These are phyloP conservation scores for Cladosporium sp. DNA, from an alignment of 2,329 filamentous ascomycete genomes.

Conservation along the genomic window DNA sequence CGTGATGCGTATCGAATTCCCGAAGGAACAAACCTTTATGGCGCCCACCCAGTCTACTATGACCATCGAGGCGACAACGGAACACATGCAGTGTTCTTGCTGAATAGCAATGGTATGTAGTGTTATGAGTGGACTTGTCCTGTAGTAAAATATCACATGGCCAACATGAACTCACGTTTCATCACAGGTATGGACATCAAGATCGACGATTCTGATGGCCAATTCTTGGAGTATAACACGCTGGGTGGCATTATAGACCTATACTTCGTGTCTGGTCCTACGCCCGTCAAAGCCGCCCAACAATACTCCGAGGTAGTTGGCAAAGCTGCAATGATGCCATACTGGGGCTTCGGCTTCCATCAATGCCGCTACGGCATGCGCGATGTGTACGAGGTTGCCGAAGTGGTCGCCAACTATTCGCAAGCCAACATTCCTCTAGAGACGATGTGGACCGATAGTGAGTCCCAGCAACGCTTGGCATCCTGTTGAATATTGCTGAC, in stretches of 20 bases:
- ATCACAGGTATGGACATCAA: slow-evolving; percentile 62
- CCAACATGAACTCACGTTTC: neutral
- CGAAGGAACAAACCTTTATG: slow-evolving; percentile 61
- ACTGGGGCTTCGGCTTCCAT: slow-evolving; percentile 52
- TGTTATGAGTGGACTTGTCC: neutral
- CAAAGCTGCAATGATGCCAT: slow-evolving; percentile 47
- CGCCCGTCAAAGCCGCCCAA: slow-evolving; percentile 43
- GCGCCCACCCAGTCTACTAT: slow-evolving; percentile 70
- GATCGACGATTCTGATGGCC: slow-evolving; percentile 60
- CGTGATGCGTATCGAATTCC: slow-evolving; percentile 62
- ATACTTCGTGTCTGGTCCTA: slow-evolving; percentile 49
- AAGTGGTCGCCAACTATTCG: slow-evolving; percentile 64
- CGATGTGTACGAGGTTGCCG: slow-evolving; percentile 62
- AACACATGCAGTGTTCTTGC: slow-evolving; percentile 63
- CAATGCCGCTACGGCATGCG: slow-evolving; percentile 42
- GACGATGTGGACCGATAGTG: slow-evolving; percentile 42
- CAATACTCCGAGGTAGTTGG: slow-evolving; percentile 51
- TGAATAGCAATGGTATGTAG: slow-evolving; percentile 60
- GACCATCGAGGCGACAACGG: slow-evolving; percentile 58
- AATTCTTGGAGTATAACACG: slow-evolving; percentile 76
- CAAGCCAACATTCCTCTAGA: slow-evolving; percentile 56
- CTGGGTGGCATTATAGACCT: slow-evolving; percentile 71
- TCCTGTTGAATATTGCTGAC: slow-evolving; percentile 28
- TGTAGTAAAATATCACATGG: slow-evolving; percentile 1
- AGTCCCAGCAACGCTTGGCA: slow-evolving; percentile 30